Base-by-base conservation (phyloP, 1,284 basidiomycete species). In the Puccinia hordei region DNA sequence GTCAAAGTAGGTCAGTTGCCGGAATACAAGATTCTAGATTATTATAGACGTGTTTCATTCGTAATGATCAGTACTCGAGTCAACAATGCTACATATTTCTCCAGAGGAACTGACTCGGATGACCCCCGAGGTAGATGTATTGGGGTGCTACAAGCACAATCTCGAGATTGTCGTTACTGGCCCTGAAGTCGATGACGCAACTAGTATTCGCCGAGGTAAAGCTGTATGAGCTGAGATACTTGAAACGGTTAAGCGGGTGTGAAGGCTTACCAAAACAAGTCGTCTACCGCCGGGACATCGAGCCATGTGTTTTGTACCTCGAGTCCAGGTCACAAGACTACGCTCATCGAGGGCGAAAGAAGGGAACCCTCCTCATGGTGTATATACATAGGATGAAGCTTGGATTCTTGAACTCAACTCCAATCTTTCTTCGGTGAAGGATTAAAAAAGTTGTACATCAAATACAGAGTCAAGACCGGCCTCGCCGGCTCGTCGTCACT, bases 11-110 rank as follows among this genome's bases (percentile, higher is more conserved):
- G 33, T 38, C 33, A 61, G 57, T 35, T 12, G 27, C 33, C 17
- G 33, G 59, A 27, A 63, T 19, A 35, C 59, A 63, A 19, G 59
- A 38, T 63, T 63, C 59, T 63, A 63, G 17, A 63, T 38, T 4
- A 35, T 27, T 63, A 63, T 33, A 17, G 33, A 27, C 57, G 57
- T 59, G 59, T 63, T 63, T 38, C 59, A 63, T 63, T 63, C 8
- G 59, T 63, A 35, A 63, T 63, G 19, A 63, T 63, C 33, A 63
- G 59, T 63, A 63, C 59, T 27, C 15, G 59, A 12, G 30, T n/a
- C 59, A 17, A 38, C 10, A 22, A 63, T 2, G 17, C 59, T 17
- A 17, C 15, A 22, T 63, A 33, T 38, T 35, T n/a, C 22, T 27
- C 30, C 59, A 38, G 33, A 22, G 33, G 15, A 38, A 38, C 59